Evolutionary conservation across 345 rosid genomes (phyloP).

Genomic region (Lagerstroemia speciosa): DNA sequence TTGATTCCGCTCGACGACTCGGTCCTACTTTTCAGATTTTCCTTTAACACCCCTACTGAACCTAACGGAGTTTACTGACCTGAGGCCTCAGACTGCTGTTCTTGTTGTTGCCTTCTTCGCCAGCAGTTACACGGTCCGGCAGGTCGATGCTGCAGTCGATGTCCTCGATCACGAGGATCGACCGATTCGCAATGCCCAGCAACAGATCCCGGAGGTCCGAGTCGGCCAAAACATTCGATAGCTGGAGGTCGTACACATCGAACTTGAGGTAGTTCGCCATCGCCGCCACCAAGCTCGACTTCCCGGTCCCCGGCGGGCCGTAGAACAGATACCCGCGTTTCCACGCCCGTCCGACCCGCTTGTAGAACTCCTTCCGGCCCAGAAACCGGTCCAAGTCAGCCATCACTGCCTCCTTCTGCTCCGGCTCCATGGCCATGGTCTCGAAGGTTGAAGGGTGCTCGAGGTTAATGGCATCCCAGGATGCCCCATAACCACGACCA

Average conservation of each 20-base stretch:
- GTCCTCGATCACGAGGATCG: slow-evolving; percentile 30
- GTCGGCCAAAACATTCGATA: slow-evolving; percentile 25
- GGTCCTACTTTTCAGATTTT: too few relatives aligned
- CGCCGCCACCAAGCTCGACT: slow-evolving; percentile 26
- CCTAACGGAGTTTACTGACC: slow-evolving; percentile 16
- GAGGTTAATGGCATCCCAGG: slow-evolving; percentile 32
- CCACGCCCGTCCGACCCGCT: slow-evolving; percentile 49
- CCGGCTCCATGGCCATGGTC: slow-evolving; percentile 41
- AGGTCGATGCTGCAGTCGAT: slow-evolving; percentile 36
- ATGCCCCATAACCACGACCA: slow-evolving; percentile 15
- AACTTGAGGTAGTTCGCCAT: slow-evolving; percentile 30
- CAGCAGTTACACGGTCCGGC: slow-evolving; percentile 9
- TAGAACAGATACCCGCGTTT: slow-evolving; percentile 41
- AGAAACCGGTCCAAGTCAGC: slow-evolving; percentile 45
- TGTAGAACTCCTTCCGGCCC: slow-evolving; percentile 37
- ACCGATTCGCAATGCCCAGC: slow-evolving; percentile 22
- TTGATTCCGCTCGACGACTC: too few relatives aligned
- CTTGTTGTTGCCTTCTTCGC: slow-evolving; percentile 8
- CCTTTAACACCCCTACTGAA: too few relatives aligned
- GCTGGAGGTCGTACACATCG: slow-evolving; percentile 29
- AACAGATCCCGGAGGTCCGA: slow-evolving; percentile 25
- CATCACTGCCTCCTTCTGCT: slow-evolving; percentile 27
- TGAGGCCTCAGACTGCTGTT: slow-evolving; percentile 19
- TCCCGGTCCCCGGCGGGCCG: slow-evolving; percentile 39
- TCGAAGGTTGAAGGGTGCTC: slow-evolving; percentile 43